phyloP scores from a whole-genome alignment of 176 grass and related monocot species.

The Musa itinerans region DNA sequence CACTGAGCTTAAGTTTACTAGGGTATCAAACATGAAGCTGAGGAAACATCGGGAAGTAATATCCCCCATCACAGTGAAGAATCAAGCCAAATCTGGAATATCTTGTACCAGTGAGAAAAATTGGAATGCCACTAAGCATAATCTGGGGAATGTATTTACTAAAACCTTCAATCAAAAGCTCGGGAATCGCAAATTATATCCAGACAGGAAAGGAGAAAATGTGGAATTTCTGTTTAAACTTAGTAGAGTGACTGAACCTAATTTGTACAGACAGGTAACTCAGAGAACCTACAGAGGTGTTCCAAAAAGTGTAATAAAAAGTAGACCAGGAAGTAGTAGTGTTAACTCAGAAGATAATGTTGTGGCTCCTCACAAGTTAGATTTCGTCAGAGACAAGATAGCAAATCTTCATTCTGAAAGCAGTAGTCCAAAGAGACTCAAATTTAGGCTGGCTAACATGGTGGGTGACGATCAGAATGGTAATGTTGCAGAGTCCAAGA shows the following conservation, averaged over 20 bases:
- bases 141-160: slow-evolving; percentile 25
- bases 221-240: background rate
- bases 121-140: slow-evolving; percentile 24
- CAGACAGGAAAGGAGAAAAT: slow-evolving; percentile 1
- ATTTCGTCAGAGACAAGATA: slow-evolving; percentile 35
- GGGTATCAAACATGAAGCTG: slow-evolving; percentile 25
- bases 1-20: slow-evolving; percentile 27
- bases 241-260: background rate
- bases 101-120: slow-evolving; percentile 26
- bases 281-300: background rate
- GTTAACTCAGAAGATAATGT: background rate
- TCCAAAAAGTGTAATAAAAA: slow-evolving; percentile 20
- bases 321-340: slow-evolving; percentile 1
- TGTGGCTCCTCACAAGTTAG: slow-evolving; percentile 26
- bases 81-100: slow-evolving; percentile 25
- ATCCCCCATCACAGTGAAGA: slow-evolving; percentile 26
- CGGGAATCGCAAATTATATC: slow-evolving; percentile 26
- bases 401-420: slow-evolving; percentile 19
- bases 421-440: slow-evolving; percentile 25
- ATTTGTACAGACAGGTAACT: background rate
- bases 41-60: slow-evolving; percentile 20
- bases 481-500: slow-evolving; percentile 9
- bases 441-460: slow-evolving; percentile 25
- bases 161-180: slow-evolving; percentile 14
- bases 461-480: background rate